Conservation (phyloP, 2,329 filamentous ascomycete genomes). For the Cladosporium oxysporum region DNA sequence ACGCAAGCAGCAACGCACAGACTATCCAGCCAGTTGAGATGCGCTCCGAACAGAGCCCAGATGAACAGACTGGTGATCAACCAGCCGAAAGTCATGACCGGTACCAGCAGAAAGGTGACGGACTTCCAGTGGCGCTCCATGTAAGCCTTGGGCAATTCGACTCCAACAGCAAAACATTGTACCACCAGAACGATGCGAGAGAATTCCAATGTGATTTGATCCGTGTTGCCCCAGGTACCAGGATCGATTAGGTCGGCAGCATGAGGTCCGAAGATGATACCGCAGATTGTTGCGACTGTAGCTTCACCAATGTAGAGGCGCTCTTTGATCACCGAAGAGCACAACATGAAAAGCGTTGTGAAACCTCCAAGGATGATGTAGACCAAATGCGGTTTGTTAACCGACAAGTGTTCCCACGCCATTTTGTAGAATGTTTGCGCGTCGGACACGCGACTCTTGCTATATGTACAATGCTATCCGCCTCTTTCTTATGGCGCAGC, state of each 20-base stretch:
- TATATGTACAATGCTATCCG: slow-evolving; percentile 17
- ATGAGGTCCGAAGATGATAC: slow-evolving; percentile 85
- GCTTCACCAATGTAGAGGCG: slow-evolving; percentile 98
- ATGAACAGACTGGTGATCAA: slow-evolving; percentile 88
- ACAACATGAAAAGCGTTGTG: slow-evolving; percentile 97
- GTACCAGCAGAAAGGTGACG: slow-evolving; percentile 81
- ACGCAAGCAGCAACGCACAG: slow-evolving; percentile 88
- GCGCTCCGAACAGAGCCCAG: slow-evolving; percentile 78
- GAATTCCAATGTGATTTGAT: slow-evolving; percentile 86
- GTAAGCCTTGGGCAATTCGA: slow-evolving; percentile 88
- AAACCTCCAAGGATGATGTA: slow-evolving; percentile 98
- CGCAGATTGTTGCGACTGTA: slow-evolving; percentile 85
- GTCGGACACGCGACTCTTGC: not conserved
- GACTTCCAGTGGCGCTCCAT: slow-evolving; percentile 99
- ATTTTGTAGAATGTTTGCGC: slow-evolving; percentile 45
- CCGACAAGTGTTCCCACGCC: slow-evolving; percentile 77
- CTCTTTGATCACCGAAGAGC: slow-evolving; percentile 97
- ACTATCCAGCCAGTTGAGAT: slow-evolving; percentile 85
- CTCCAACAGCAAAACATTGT: slow-evolving; percentile 88
- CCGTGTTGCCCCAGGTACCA: slow-evolving; percentile 74
- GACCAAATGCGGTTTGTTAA: slow-evolving; percentile 95
- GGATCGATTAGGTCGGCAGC: slow-evolving; percentile 80
- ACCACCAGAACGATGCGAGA: slow-evolving; percentile 87
- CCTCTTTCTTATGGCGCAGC: slow-evolving; percentile 22
- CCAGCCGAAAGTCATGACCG: slow-evolving; percentile 98